Base-by-base conservation (phyloP, 164 flowering plant genomes). In the Vitis cinerea region DNA sequence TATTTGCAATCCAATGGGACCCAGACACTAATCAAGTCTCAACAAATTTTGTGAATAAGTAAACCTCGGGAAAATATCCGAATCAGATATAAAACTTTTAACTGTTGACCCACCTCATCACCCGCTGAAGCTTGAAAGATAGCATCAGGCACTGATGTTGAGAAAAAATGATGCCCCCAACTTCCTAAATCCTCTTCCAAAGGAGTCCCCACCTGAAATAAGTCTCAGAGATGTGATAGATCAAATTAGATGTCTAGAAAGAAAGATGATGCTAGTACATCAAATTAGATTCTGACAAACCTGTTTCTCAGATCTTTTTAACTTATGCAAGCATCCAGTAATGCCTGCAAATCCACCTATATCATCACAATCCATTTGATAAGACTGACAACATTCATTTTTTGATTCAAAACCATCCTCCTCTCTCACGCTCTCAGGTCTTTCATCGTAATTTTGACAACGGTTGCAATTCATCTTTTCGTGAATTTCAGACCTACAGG, bases 101-200 rank as follows among this genome's bases (percentile, higher is more conserved):
- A 51, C 9, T 59, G 3, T 66, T 27, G 23, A 23, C 85, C 58
- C 51, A 93, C 97, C 95, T 96, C 97, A 55, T 93, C 88, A 63
- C 99, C 98, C 59, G 98, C 98, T 57, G 99, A 87, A 75, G 97
- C 93, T 82, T 90, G 97, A 54, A 96, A 74, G 70, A 89, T 87
- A 65, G 78, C 63, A 84, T 96, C 99, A 71, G 99, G 99, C 44
- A 96, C 97, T 9, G 97, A 76, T 23, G 83, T 71, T 58, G 97
- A 60, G 70, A 17, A 67, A 68, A 70, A 77, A 81, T 96, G 98
- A 86, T 95, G 99, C 29, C 97, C 98, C 98, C 99, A 96, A 73
- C 84, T 91, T 61, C 82, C 82, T 65, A 96, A 77, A 82, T 96
- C 99, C 77, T 96, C 98, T 77, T 96, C 98, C 49, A 85, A 68